A percentile compares a stretch with the other conserved stretches of the same genome.
Evolutionary conservation across 148 eudicot species (phyloP).

Genomic region (Silene conica): DNA sequence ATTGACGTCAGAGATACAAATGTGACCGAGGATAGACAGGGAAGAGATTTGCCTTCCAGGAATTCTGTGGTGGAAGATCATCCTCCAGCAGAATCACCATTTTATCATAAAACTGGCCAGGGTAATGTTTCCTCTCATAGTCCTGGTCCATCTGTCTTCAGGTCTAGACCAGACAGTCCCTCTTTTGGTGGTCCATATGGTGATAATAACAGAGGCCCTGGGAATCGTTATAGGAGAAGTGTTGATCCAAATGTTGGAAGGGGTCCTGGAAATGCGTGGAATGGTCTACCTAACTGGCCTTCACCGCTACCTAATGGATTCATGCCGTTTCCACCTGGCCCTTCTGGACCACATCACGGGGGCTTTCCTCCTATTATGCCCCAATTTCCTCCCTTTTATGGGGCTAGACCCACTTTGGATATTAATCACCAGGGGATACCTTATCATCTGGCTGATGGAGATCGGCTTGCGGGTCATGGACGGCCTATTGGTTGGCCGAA

Average conservation of each 20-base stretch:
- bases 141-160: constrained; percentile 57
- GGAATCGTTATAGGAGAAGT: constrained; percentile 62
- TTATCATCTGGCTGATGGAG: constrained; percentile 66
- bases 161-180: constrained; percentile 65
- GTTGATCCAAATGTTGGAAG: constrained; percentile 67
- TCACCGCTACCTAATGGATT: constrained; percentile 74
- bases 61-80: constrained; percentile 46
- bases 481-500: constrained; percentile 77
- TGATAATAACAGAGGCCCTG: constrained; percentile 61
- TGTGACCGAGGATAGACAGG: constrained; percentile 53
- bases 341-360: constrained; percentile 67
- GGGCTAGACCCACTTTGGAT: constrained; percentile 72
- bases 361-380: constrained; percentile 68
- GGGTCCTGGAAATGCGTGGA: constrained; percentile 72
- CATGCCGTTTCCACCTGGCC: constrained; percentile 68
- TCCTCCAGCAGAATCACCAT: constrained; percentile 68
- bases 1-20: constrained; percentile 54
- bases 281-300: constrained; percentile 81
- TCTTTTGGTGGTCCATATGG: constrained; percentile 39
- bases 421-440: constrained; percentile 64
- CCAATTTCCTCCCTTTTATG: constrained; percentile 74
- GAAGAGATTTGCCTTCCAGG: constrained; percentile 32
- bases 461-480: constrained; percentile 60
- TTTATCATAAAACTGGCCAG: constrained; percentile 47
- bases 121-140: constrained; percentile 48